A percentile compares a stretch with the other conserved stretches of the same genome.
Conservation (phyloP, 768 basidiomycete species). For the Candolleomyces eurysporus region DNA sequence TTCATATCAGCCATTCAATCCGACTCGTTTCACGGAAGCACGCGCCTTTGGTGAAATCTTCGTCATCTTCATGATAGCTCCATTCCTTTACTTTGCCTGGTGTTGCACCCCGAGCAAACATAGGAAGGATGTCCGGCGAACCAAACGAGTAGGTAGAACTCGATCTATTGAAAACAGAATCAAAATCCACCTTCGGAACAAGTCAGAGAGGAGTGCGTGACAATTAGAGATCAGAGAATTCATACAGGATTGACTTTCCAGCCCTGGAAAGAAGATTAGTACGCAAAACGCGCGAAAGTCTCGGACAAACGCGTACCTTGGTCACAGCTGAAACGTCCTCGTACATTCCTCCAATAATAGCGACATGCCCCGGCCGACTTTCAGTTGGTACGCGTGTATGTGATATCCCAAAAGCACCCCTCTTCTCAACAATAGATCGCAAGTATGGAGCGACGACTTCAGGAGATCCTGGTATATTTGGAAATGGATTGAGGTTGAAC, state of each 20-base stretch:
- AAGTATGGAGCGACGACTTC: slow-evolving; percentile 72
- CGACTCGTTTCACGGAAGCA: not conserved
- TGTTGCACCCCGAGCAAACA: slow-evolving; percentile 77
- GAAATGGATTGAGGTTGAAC: slow-evolving; percentile 62
- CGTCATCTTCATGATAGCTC: slow-evolving; percentile 73
- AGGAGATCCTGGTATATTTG: slow-evolving; percentile 46
- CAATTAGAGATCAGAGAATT: not conserved
- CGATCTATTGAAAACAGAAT: slow-evolving; percentile 86
- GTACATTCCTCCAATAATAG: slow-evolving; percentile 91
- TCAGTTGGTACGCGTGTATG: slow-evolving; percentile 89
- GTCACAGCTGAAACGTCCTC: slow-evolving; percentile 88
- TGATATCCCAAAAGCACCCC: slow-evolving; percentile 81
- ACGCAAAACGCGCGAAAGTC: not conserved
- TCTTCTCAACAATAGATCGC: slow-evolving; percentile 58
- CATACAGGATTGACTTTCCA: slow-evolving; percentile 84
- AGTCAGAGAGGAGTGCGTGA: slow-evolving; percentile 21
- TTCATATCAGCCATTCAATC: not conserved
- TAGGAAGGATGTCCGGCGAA: slow-evolving; percentile 85
- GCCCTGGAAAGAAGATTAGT: slow-evolving; percentile 43
- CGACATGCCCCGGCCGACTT: slow-evolving; percentile 85
- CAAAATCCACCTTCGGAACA: slow-evolving; percentile 63
- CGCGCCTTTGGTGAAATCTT: slow-evolving; percentile 84
- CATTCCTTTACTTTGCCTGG: slow-evolving; percentile 71
- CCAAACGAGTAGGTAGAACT: slow-evolving; percentile 79
- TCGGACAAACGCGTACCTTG: slow-evolving; percentile 46